These are phyloP conservation scores for Tilletia caries DNA, from an alignment of 1,284 basidiomycete genomes.

Conservation along the genomic window DNA sequence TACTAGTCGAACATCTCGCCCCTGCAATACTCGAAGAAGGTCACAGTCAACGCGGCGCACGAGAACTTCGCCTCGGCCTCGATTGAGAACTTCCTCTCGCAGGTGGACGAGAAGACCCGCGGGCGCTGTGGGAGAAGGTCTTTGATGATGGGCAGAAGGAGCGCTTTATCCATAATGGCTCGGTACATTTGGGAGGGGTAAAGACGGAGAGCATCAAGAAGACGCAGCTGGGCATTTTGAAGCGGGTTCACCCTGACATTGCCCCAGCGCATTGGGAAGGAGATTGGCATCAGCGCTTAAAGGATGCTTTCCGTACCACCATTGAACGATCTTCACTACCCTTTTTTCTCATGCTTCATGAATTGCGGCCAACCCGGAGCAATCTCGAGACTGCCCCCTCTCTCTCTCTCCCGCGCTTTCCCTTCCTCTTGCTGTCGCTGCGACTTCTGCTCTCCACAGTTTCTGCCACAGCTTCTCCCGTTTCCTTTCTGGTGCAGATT, in stretches of 20 bases:
- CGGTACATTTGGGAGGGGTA: constrained; percentile 12
- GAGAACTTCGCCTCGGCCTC: constrained; percentile 15
- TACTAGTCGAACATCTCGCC: constrained; percentile 68
- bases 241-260: constrained; percentile 14
- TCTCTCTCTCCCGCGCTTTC: too few species aligned
- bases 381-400: too few species aligned
- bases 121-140: constrained; percentile 14
- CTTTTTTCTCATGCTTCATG: too few species aligned
- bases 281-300: constrained; percentile 10
- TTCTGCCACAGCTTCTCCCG: too few species aligned
- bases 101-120: constrained; percentile 16
- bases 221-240: constrained; percentile 16
- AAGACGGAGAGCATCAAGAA: constrained; percentile 13
- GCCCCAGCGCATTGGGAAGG: not conserved
- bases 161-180: constrained; percentile 13
- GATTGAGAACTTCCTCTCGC: constrained; percentile 13
- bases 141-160: constrained; percentile 17
- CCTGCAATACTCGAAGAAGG: constrained; percentile 20
- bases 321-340: too few species aligned
- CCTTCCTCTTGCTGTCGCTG: too few species aligned
- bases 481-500: too few species aligned
- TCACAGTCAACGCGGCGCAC: constrained; percentile 19
- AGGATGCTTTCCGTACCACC: too few species aligned
- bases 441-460: too few species aligned
- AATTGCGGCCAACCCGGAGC: too few species aligned